A percentile compares a stretch with the other conserved stretches of the same genome.
Evolutionary conservation across 2,329 filamentous ascomycete species (phyloP).

Genomic region (Penicillium hordei): DNA sequence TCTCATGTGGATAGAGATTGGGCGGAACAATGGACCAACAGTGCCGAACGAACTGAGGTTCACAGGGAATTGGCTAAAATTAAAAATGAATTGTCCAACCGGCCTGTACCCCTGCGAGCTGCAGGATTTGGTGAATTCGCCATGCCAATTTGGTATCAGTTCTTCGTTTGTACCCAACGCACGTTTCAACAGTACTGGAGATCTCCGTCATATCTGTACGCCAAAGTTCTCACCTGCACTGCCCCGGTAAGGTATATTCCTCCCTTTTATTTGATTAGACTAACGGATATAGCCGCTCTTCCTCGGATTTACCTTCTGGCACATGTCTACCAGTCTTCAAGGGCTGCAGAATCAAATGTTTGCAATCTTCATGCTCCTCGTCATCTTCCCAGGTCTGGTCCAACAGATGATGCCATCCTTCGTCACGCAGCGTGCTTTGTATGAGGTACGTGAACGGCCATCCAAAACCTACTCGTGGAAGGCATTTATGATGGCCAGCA

Average conservation of each 20-base stretch:
- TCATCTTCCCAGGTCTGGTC: conserved; percentile 66
- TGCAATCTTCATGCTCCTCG: conserved; percentile 77
- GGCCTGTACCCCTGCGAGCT: conserved; percentile 43
- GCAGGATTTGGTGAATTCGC: conserved; percentile 73
- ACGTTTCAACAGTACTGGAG: conserved; percentile 91
- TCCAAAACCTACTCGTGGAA: conserved; percentile 74
- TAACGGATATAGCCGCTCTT: conserved; percentile 58
- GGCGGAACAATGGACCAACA: conserved; percentile 62
- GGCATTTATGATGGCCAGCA: conserved; percentile 68
- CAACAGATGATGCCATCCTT: conserved; percentile 61
- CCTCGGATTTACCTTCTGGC: conserved; percentile 79
- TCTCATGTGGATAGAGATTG: conserved; percentile 64
- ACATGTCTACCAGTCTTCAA: conserved; percentile 68
- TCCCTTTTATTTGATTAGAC: background rate
- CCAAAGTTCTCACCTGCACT: conserved; percentile 67
- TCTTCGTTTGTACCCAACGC: conserved; percentile 65
- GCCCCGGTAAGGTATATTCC: conserved; percentile 60
- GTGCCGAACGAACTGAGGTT: conserved; percentile 56
- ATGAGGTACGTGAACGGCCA: conserved; percentile 61
- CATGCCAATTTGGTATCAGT: conserved; percentile 66
- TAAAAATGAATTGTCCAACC: conserved; percentile 26
- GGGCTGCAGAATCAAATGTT: conserved; percentile 91
- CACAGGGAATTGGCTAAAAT: conserved; percentile 50
- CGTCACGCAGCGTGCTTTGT: conserved; percentile 57
- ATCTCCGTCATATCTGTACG: conserved; percentile 81